Evolutionary conservation across 2,329 filamentous ascomycete species (phyloP), one percentile per base, ranked within the genome.

Genomic region (Alternaria viburni): DNA sequence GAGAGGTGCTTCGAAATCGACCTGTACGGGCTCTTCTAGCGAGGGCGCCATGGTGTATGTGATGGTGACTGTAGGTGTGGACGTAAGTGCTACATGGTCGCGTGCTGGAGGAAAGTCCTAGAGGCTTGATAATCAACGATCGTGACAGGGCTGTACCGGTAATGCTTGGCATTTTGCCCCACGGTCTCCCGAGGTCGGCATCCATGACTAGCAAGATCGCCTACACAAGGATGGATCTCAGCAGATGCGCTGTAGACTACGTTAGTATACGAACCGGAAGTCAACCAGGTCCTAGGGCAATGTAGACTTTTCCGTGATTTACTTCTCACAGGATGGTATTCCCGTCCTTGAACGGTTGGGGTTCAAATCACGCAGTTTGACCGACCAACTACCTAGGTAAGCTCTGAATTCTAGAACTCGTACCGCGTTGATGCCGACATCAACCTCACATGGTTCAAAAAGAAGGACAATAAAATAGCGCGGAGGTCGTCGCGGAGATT

Each of bases 1-100:
- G 60, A 94, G 84, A 8, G 92, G 91, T 75, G 92, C 90, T 70
- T 89, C 84, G 70, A 97, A 84, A 66, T 93, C 90, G 62, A 93
- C 90, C 87, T 82, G 79, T 7, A 73, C 72, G 54, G 90, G 87
- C 73, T 90, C 89, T 82, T 96, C 91, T 47, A 97, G 83, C 23
- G 91, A 93, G 17, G 93, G 93, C 57, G 93, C 90, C 93, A 97
- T 97, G 49, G 25, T 69, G 51, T 36, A 50, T 61, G 47, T 59
- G 11, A 36, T 36, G 47, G 56, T 62, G 54, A 28, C 23, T 60
- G 26, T 44, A 54, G 54, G 46, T 50, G 47, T 62, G 49, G 50
- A 61, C 41, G 61, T 65, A 36, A 58, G 55, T 58, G 64, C 67
- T 70, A 69, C 68, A 73, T 73, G 44, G 61, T 69, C 60, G 64